Evolutionary conservation across 2,329 filamentous ascomycete genomes (phyloP), one percentile per base, ranked within the genome.

Genomic region (Neonectria ditissima): DNA sequence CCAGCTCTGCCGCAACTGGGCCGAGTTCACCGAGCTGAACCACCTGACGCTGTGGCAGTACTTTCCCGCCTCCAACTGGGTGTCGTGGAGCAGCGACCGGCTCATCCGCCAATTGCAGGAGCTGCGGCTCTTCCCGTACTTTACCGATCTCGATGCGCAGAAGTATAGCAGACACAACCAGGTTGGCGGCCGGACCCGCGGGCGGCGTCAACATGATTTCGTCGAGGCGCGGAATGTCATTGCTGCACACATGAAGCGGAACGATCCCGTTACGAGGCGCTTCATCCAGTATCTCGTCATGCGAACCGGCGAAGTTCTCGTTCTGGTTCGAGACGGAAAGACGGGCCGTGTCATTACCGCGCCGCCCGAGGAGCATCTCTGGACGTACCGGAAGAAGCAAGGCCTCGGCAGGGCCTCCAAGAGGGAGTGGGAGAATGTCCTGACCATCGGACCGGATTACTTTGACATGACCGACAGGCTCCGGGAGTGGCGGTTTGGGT

Each of bases 41-140:
- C 56, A 71, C 2, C 69, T 74, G 6, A 67, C 63, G 2, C 32
- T 70, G 0, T 75, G 69, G 68, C 68, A 76, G 14, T 73, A 67
- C 44, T 76, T 76, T 43, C 74, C 73, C 1, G 74, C 67, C 0
- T 75, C 74, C 0, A 75, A 74, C 16, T 76, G 74, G 73, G 56
- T 41, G 0, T 65, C 72, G 0, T 76, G 73, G 74, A 65, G 50
- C 0, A 51, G 41, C 14, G 62, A 74, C n/a, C 61, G 55, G n/a
- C 56, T 72, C 13, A 62, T 69, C 7, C 63, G 72, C 16, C 71
- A 76, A 5, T 67, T 76, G 2, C 70, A 74, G 18, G 62, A 75
- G n/a, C 62, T 76, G 1, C 63, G 62, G 0, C 72, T 75, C 55
- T 75, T 70, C 24, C 74, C 74, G 0, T 76, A 74, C 62, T 74